Evolutionary conservation across 2,329 filamentous ascomycete genomes (phyloP).

Genomic region (Penicillium sp.): DNA sequence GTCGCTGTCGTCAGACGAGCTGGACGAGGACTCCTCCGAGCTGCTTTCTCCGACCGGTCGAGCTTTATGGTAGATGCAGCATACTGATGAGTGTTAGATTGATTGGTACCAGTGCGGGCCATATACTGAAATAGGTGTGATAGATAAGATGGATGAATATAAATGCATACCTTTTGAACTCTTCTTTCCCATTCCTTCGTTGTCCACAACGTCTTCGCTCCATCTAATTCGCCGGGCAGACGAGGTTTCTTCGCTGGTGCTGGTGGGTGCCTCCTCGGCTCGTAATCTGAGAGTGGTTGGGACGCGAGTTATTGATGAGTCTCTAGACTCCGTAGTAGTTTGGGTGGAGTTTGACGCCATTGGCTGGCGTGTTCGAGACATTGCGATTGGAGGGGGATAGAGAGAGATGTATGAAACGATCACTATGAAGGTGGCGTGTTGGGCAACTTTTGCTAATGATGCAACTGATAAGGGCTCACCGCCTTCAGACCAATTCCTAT

Average conservation of each 20-base stretch:
- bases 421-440: background rate
- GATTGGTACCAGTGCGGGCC: background rate
- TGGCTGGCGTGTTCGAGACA: conserved; percentile 44
- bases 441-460: conserved; percentile 13
- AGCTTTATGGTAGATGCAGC: conserved; percentile 95
- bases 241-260: conserved; percentile 20
- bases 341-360: conserved; percentile 28
- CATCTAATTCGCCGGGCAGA: conserved; percentile 72
- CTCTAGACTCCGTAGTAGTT: conserved; percentile 25
- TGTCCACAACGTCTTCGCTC: conserved; percentile 91
- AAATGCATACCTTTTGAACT: conserved; percentile 76
- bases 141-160: background rate
- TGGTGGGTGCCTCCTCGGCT: conserved; percentile 22
- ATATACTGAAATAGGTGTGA: background rate
- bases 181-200: conserved; percentile 91
- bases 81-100: conserved; percentile 60
- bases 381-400: conserved; percentile 5
- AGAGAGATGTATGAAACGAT: background rate
- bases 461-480: conserved; percentile 18
- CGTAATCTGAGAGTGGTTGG: conserved; percentile 33
- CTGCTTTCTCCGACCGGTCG: conserved; percentile 80
- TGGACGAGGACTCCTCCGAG: conserved; percentile 52
- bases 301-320: conserved; percentile 24
- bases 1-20: conserved; percentile 52
- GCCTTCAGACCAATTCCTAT: background rate